A percentile compares a stretch with the other conserved stretches of the same genome.
phyloP scores from a whole-genome alignment of 1,139 yeast species.

The Sugiyamaella pinicola region DNA sequence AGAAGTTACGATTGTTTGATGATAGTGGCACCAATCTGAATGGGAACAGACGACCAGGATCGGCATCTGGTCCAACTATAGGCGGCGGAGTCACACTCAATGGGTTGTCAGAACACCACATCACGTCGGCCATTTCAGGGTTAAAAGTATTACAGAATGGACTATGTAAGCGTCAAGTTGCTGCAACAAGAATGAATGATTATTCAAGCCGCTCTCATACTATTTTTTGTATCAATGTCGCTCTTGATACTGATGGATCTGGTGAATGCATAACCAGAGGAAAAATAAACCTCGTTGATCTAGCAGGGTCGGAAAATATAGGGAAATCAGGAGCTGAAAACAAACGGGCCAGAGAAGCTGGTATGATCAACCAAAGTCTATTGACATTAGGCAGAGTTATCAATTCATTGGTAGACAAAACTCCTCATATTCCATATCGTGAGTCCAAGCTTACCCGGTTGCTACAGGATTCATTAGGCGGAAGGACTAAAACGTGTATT shows the following conservation, averaged over 20 bases:
- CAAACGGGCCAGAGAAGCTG: slow-evolving; percentile 84
- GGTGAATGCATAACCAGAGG: slow-evolving; percentile 46
- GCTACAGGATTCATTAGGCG: slow-evolving; percentile 82
- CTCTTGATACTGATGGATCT: slow-evolving; percentile 40
- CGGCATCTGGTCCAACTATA: slow-evolving; percentile 8
- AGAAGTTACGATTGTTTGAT: slow-evolving; percentile 50
- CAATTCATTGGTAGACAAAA: slow-evolving; percentile 63
- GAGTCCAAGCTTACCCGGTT: slow-evolving; percentile 81
- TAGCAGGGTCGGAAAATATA: slow-evolving; percentile 88
- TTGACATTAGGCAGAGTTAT: slow-evolving; percentile 84
- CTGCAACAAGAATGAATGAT: slow-evolving; percentile 65
- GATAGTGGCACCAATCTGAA: slow-evolving; percentile 33
- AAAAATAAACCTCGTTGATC: slow-evolving; percentile 77
- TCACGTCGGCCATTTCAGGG: slow-evolving; percentile 42
- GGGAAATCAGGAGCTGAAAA: slow-evolving; percentile 76
- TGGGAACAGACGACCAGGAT: slow-evolving; percentile 1
- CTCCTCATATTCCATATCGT: slow-evolving; percentile 77
- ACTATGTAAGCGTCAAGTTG: slow-evolving; percentile 55
- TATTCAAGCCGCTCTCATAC: slow-evolving; percentile 65
- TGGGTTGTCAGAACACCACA: slow-evolving; percentile 49
- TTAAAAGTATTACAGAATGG: slow-evolving; percentile 51
- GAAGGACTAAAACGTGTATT: slow-evolving; percentile 74
- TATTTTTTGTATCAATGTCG: slow-evolving; percentile 66
- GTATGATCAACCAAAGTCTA: slow-evolving; percentile 81
- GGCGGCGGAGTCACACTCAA: slow-evolving; percentile 42